Conservation (phyloP, 441 rosid genomes). For the Macaranga tanarius region DNA sequence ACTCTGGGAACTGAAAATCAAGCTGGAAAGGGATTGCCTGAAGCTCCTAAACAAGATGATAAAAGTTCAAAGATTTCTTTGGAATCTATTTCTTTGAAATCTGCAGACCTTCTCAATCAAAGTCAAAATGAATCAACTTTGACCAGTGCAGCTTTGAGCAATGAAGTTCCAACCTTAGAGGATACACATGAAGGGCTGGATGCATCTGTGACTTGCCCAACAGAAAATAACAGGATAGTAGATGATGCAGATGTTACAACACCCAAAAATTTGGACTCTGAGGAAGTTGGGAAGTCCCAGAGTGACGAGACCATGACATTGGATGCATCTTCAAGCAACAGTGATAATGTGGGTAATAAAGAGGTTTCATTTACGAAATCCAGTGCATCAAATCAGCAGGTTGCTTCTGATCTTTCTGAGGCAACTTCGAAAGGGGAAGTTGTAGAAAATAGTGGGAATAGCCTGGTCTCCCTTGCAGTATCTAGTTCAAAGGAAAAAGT, state of each 20-base stretch:
- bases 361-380: slow-evolving; percentile 27
- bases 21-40: slow-evolving; percentile 19
- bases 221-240: slow-evolving; percentile 27
- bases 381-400: slow-evolving; percentile 33
- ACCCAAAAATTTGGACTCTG: slow-evolving; percentile 30
- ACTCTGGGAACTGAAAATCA: slow-evolving; percentile 26
- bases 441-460: slow-evolving; percentile 25
- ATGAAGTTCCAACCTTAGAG: slow-evolving; percentile 34
- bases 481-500: slow-evolving; percentile 56
- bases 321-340: slow-evolving; percentile 31
- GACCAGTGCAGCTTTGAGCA: slow-evolving; percentile 18
- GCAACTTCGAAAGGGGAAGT: slow-evolving; percentile 35
- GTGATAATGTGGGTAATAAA: slow-evolving; percentile 10
- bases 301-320: slow-evolving; percentile 28
- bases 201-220: slow-evolving; percentile 32
- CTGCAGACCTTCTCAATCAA: slow-evolving; percentile 30
- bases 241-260: slow-evolving; percentile 31
- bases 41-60: slow-evolving; percentile 31
- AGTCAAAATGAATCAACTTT: slow-evolving; percentile 28
- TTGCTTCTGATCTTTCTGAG: slow-evolving; percentile 35
- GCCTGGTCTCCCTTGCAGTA: slow-evolving; percentile 21
- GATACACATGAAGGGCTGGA: slow-evolving; percentile 28
- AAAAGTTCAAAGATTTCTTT: slow-evolving; percentile 32
- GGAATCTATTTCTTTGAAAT: slow-evolving; percentile 26
- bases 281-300: slow-evolving; percentile 31